These are phyloP conservation scores for Fusarium pseudograminearum DNA, from an alignment of 2,329 filamentous ascomycete genomes.

Conservation along the genomic window DNA sequence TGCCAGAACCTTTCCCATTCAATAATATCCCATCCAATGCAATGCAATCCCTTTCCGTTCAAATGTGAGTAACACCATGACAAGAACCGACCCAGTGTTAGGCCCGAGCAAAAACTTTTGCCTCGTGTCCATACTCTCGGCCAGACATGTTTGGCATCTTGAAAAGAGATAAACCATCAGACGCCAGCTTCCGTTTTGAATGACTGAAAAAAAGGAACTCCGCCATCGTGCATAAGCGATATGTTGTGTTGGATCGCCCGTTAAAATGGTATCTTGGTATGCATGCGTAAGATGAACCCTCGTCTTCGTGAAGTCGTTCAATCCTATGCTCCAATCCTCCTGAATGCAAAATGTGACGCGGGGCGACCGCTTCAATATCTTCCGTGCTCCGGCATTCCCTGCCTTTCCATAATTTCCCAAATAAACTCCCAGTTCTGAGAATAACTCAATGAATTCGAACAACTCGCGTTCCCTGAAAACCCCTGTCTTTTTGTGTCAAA, in stretches of 20 bases:
- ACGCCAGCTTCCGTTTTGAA: constrained; percentile 32
- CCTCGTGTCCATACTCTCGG: not conserved
- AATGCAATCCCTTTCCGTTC: constrained; percentile 22
- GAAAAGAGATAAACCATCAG: constrained; percentile 21
- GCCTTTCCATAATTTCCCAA: constrained; percentile 18
- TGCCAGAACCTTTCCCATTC: constrained; percentile 12
- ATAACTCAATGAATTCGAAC: constrained; percentile 22
- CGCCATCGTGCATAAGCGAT: constrained; percentile 27
- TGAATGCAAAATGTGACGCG: constrained; percentile 42
- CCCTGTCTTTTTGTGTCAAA: constrained; percentile 14
- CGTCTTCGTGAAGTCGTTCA: constrained; percentile 42
- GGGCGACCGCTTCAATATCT: constrained; percentile 40
- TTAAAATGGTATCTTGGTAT: constrained; percentile 36
- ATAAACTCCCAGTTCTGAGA: constrained; percentile 39
- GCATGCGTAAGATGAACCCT: constrained; percentile 39
- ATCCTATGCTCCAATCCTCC: constrained; percentile 40
- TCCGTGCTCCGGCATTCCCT: constrained; percentile 37
- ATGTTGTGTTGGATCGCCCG: constrained; percentile 27
- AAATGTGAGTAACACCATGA: constrained; percentile 10
- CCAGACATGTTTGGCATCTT: not conserved
- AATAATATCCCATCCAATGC: constrained; percentile 10
- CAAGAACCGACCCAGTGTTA: not conserved
- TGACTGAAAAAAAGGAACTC: constrained; percentile 31
- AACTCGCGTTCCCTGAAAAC: constrained; percentile 9
- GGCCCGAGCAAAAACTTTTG: not conserved